Evolutionary conservation across 768 basidiomycete genomes (phyloP), one percentile per base, ranked within the genome.

Genomic region (Boletus sensibilis): DNA sequence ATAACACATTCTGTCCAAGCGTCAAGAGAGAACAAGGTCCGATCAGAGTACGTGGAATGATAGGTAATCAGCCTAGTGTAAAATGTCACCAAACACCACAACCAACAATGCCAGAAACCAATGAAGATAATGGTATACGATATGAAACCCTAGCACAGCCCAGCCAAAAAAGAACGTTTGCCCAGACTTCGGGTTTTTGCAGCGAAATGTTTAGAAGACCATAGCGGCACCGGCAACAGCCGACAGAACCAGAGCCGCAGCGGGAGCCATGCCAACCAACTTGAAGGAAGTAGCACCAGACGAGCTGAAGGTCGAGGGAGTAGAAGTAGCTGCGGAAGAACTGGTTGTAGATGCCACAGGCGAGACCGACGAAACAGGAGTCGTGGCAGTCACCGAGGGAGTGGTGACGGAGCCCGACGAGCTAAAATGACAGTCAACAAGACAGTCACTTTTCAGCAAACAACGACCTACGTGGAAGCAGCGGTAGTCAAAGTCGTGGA

Each of bases 201-300:
- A 14, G 1, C 16, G 49, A 72, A 64, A 25, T 34, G 23, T 45
- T 74, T 72, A 85, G 62, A 84, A 74, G 43, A 79, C 72, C 56
- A 77, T 62, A 14, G 68, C 80, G 23, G 73, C 80, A 38, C 84
- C 84, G 38, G 78, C 82, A 38, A 79, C 64, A 0, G 74, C 78
- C 20, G 82, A 80, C 35, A 82, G 64, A 21, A 78, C 61, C 8
- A 75, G 65, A 14, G 69, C 74, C 3, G 72, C 74, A 27, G 70
- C 46, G 13, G 73, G 70, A 42, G 72, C 75, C 48, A 67, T 57
- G 46, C 70, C 76, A 51, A 54, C 57, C 47, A 61, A 31, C 58
- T 72, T 77, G 59, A 72, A 64, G 18, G 74, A 70, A 20, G 68
- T 57, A 14, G 73, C 74, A 33, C 68, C 69, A 44, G 50, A 42